Evolutionary conservation across 108 stramenopile species (phyloP).

Genomic region (Aureococcus anophagefferens): DNA sequence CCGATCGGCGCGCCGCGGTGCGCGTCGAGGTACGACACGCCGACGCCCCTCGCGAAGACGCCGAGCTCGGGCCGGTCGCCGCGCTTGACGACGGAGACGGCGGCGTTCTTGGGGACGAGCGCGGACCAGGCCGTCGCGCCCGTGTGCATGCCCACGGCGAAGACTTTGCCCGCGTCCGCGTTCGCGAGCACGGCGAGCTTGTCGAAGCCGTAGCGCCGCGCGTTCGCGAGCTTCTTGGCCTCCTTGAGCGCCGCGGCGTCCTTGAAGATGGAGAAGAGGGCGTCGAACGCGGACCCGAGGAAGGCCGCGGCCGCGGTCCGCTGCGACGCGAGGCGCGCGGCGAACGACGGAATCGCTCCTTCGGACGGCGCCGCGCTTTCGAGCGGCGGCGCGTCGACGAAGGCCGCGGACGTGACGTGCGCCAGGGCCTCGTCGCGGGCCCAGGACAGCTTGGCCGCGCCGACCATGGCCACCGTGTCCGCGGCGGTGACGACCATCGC

Average conservation of each 20-base stretch:
- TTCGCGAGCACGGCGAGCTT: background rate
- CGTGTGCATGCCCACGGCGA: background rate
- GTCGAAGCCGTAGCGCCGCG: background rate
- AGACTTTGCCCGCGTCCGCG: background rate
- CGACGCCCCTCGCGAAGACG: too few relatives aligned
- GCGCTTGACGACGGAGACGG: too few relatives aligned
- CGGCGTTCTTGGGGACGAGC: background rate
- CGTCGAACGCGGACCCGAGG: background rate
- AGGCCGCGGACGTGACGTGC: background rate
- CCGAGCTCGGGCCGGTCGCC: too few relatives aligned
- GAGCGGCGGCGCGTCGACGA: background rate
- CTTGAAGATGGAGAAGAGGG: background rate
- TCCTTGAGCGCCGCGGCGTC: background rate
- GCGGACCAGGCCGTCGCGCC: background rate
- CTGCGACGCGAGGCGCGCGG: background rate
- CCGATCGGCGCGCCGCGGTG: too few relatives aligned
- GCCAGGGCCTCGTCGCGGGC: background rate
- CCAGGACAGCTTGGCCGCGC: background rate
- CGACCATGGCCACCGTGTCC: background rate
- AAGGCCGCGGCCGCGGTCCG: background rate
- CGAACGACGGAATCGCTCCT: background rate
- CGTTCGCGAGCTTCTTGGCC: background rate
- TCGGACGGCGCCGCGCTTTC: background rate
- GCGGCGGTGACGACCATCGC: background rate
- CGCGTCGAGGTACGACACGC: too few relatives aligned